Base-by-base conservation (phyloP, 805 yeast species). In the Barnettozyma vustinii region DNA sequence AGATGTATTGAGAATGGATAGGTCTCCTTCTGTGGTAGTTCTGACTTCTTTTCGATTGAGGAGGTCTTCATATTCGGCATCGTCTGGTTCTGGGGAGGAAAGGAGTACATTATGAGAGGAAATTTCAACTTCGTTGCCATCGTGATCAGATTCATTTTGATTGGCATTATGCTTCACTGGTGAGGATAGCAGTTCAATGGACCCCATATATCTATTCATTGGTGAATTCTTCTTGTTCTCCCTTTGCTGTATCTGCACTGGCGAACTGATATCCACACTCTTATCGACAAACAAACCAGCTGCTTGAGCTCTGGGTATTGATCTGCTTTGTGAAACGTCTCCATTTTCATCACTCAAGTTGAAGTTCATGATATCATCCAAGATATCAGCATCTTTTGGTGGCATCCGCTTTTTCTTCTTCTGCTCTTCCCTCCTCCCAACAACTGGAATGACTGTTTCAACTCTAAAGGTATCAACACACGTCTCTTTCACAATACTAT, bases 1-100 rank as follows among this genome's bases (percentile, higher is more conserved):
- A 2, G 39, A 36, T 9, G 20, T 8, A 9, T 36, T 18, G 21
- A 36, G 15, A 9, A 18, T 9, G 10, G 13, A 13, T 30, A 30
- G 33, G 16, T 30, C 33, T 30, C 33, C 12, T 12, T n/a, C 33
- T 13, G 16, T 30, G 33, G 16, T 30, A 7, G 5, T 30, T 15
- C 33, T 30, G n/a, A 13, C 4, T 26, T 10, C 13, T 10, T 9
- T 26, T 10, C 30, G 4, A 26, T 26, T 5, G 4, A 16, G 19
- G 9, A n/a, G 35, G n/a, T 12, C 26, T 27, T 12, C 23, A 15
- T 10, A 20, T 9, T 32, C 30, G 3, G 16, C 15, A 8, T 42
- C 43, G 2, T 33, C 47, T 25, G 35, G 40, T 5, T 26, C 47
- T 5, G 47, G 47, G 20, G 48, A 44, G 20, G 51, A 48, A 15